A percentile compares a stretch with the other conserved stretches of the same genome.
These are phyloP conservation scores for Pichia eremophila DNA, from an alignment of 805 yeast species.

Conservation along the genomic window DNA sequence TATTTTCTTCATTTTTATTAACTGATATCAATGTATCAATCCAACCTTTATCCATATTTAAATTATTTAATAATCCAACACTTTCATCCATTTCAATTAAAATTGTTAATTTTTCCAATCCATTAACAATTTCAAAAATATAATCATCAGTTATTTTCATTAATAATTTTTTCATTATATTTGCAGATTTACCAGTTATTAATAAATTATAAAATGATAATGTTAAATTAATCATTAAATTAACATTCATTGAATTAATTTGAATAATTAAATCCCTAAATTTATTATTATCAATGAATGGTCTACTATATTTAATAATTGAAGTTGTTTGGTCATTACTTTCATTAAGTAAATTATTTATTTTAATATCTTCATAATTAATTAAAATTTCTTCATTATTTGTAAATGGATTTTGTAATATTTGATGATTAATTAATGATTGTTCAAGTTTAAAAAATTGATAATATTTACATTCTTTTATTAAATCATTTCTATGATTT, in stretches of 20 bases:
- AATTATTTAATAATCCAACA: slow-evolving; percentile 18
- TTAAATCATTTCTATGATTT: slow-evolving; percentile 44
- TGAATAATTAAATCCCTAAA: slow-evolving; percentile 35
- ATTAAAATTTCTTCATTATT: slow-evolving; percentile 49
- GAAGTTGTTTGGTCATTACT: slow-evolving; percentile 12
- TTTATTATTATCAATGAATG: slow-evolving; percentile 30
- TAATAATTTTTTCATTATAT: slow-evolving; percentile 15
- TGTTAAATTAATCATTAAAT: slow-evolving; percentile 25
- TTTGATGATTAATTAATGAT: slow-evolving; percentile 42
- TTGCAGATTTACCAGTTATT: slow-evolving; percentile 19
- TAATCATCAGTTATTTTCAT: slow-evolving; percentile 17
- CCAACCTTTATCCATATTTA: slow-evolving; percentile 24
- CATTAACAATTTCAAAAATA: slow-evolving; percentile 17
- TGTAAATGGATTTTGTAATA: slow-evolving; percentile 44
- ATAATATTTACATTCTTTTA: slow-evolving; percentile 69
- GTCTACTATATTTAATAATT: slow-evolving; percentile 33
- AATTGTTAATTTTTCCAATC: slow-evolving; percentile 14
- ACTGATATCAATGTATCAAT: slow-evolving; percentile 8
- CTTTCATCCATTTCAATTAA: slow-evolving; percentile 15
- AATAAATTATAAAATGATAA: slow-evolving; percentile 21
- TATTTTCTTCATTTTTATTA: slow-evolving; percentile 19
- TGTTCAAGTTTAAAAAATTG: slow-evolving; percentile 71
- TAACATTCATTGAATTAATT: slow-evolving; percentile 25
- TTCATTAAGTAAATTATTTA: slow-evolving; percentile 23
- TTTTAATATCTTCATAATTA: slow-evolving; percentile 36